phyloP scores from a whole-genome alignment of 2,329 filamentous ascomycete genomes.

The Didymella arachidicola region DNA sequence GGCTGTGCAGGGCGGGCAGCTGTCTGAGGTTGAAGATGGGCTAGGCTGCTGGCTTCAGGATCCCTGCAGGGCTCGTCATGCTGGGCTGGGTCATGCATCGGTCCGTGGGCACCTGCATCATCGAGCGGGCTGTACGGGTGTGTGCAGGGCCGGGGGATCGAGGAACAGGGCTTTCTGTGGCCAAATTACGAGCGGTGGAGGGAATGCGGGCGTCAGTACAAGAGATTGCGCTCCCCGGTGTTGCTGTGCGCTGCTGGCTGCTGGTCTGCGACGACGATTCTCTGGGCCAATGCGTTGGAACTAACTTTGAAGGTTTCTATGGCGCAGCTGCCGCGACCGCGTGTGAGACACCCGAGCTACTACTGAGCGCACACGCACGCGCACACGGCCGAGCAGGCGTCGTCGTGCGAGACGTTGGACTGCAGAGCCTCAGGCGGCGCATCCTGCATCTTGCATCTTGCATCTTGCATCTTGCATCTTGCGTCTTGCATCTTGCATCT shows the following conservation, averaged over 20 bases:
- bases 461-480: too few relatives aligned
- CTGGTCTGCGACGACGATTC: neutral
- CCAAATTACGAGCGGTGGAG: conserved; percentile 2
- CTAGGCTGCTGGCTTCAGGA: neutral
- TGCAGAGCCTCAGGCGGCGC: neutral
- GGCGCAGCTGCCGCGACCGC: conserved; percentile 14
- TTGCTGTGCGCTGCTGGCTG: conserved; percentile 5
- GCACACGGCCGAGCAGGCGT: conserved; percentile 6
- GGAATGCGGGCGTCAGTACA: conserved; percentile 11
- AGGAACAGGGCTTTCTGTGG: conserved; percentile 17
- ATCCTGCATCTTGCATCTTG: too few relatives aligned
- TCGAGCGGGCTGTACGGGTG: neutral
- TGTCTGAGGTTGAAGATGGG: neutral
- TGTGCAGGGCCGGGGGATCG: conserved; percentile 9
- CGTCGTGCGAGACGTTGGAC: neutral
- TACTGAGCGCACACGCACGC: neutral
- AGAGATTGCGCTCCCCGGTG: conserved; percentile 12
- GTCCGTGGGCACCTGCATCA: neutral
- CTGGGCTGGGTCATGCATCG: conserved; percentile 7
- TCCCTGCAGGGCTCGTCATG: conserved; percentile 12
- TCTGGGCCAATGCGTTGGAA: neutral
- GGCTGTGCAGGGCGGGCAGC: conserved; percentile 6
- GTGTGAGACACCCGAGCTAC: conserved; percentile 17
- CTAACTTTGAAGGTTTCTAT: conserved; percentile 5
- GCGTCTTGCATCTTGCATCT: too few relatives aligned